phyloP scores from a whole-genome alignment of 2,329 filamentous ascomycete species.

The Colletotrichum gigasporum region DNA sequence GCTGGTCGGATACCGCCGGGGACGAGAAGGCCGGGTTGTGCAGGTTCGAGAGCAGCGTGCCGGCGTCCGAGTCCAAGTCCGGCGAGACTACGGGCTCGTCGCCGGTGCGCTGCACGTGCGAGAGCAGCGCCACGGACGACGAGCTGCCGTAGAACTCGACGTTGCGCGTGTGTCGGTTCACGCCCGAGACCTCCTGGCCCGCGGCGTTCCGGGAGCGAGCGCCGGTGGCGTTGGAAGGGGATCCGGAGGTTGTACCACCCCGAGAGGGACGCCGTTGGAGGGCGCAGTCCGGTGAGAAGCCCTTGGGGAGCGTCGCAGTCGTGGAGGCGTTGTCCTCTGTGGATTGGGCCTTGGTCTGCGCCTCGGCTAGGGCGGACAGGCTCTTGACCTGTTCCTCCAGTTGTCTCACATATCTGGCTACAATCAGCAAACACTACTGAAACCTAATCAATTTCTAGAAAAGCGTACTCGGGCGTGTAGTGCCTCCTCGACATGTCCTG shows the following conservation, averaged over 20 bases:
- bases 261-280: conserved; percentile 13
- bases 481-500: conserved; percentile 35
- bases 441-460: neutral
- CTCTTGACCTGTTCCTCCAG: conserved; percentile 36
- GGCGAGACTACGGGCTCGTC: conserved; percentile 30
- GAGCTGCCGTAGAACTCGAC: conserved; percentile 59
- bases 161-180: conserved; percentile 54
- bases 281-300: conserved; percentile 1
- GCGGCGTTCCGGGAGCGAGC: conserved; percentile 39
- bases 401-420: conserved; percentile 36
- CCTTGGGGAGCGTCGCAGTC: conserved; percentile 30
- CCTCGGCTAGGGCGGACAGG: conserved; percentile 24
- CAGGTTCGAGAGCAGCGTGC: conserved; percentile 52
- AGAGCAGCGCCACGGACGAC: conserved; percentile 56
- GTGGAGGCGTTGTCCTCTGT: conserved; percentile 9
- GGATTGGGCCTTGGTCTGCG: conserved; percentile 6
- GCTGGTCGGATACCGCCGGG: conserved; percentile 14
- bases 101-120: conserved; percentile 46
- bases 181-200: conserved; percentile 50
- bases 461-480: conserved; percentile 36
- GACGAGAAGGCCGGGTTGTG: conserved; percentile 56
- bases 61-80: conserved; percentile 36
- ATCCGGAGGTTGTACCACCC: conserved; percentile 11
- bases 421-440: neutral
- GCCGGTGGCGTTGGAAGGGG: conserved; percentile 34